Conservation (phyloP, 1,284 basidiomycete genomes). For the Rhodotorula sp. region DNA sequence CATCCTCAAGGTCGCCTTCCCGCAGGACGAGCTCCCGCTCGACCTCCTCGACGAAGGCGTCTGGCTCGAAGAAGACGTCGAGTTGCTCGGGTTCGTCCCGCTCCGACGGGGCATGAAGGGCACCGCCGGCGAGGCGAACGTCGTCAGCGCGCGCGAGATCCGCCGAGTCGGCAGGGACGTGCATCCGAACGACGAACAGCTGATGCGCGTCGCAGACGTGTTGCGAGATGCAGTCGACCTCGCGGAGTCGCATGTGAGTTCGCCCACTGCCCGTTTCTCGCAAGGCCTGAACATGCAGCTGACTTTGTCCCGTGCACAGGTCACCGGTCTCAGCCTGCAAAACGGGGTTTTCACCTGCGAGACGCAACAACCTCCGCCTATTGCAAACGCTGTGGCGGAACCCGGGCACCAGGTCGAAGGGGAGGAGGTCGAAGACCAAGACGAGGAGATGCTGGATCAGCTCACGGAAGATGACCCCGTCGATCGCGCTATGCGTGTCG, state of each 20-base stretch:
- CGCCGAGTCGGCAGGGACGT: conserved; percentile 55
- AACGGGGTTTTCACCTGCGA: background rate
- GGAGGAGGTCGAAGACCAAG: conserved; percentile 4
- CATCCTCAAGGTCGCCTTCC: conserved; percentile 67
- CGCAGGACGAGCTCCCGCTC: conserved; percentile 62
- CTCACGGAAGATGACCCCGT: conserved; percentile 76
- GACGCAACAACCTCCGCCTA: too few relatives aligned
- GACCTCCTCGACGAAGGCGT: conserved; percentile 52
- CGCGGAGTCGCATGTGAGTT: conserved; percentile 60
- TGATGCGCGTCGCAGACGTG: conserved; percentile 88
- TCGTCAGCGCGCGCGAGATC: conserved; percentile 23
- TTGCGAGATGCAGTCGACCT: conserved; percentile 70
- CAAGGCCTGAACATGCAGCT: background rate
- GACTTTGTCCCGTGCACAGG: background rate
- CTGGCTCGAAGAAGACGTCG: conserved; percentile 86
- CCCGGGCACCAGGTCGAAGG: background rate
- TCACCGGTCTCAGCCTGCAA: background rate
- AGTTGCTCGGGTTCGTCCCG: conserved; percentile 84
- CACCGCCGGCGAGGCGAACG: background rate
- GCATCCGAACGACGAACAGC: conserved; percentile 91
- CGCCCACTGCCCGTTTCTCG: background rate
- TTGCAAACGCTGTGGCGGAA: too few relatives aligned
- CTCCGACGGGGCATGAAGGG: conserved; percentile 58
- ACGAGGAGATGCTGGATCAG: conserved; percentile 13
- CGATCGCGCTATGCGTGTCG: conserved; percentile 65